Base-by-base conservation (phyloP, 1,284 basidiomycete species). In the Pascua guehoae region DNA sequence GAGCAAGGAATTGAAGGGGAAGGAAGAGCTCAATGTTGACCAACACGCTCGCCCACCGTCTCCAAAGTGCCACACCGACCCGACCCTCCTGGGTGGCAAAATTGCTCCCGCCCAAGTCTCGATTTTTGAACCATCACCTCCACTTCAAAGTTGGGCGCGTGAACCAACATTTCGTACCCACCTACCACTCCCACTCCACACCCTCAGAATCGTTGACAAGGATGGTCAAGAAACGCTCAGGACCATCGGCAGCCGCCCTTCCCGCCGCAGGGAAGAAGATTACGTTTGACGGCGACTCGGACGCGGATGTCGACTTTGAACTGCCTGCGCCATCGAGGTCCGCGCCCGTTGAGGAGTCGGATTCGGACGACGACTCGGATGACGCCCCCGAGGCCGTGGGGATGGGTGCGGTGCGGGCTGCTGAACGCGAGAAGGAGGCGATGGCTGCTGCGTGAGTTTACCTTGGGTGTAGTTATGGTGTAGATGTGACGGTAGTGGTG, bases 301-400 rank as follows among this genome's bases (percentile, higher is more conserved):
- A 58, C 41, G 43, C 38, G 16, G 53, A 47, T 36, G 43, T 38
- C 36, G 47, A 47, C n/a, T 40, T 46, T 24, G 37, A 32, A 5
- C 40, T 42, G 2, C 39, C 47, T 1, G 24, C 49, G 15, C 12
- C 24, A 3, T 10, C 46, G 2, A 37, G 44, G 40, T 36, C 36
- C 8, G n/a, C 11, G 12, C 45, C 16, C 2, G 36, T 38, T 11
- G 41, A 36, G n/a, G 53, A 52, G 32, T 50, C 48, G 15, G 62
- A 60, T 10, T 52, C 47, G 8, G 64, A 63, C 36, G 55, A 60
- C 12, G 61, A 63, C 52, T 64, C 66, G 48, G 69, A 71, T 56
- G 71, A 66, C 18, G 69, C 69, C n/a, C 71, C 71, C 32, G 71
- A 73, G 57, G 66, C 69, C 16, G 68, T 73, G 5, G 71, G 68